Base-by-base conservation (phyloP, 352 stramenopile species). In the Pythium volutum region DNA sequence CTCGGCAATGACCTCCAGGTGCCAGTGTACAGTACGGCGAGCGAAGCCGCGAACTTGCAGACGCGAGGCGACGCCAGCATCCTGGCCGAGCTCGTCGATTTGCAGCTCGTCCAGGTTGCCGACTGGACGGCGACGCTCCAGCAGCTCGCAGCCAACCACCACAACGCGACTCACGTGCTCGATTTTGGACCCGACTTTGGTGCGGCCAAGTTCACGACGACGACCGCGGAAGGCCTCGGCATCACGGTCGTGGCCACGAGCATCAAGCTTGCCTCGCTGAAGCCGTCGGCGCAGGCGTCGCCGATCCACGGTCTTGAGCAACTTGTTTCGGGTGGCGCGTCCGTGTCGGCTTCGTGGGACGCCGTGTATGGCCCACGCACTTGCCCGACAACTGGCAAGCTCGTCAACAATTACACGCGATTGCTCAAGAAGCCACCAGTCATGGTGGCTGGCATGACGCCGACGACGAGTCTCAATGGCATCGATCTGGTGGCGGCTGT, bases 381-480 rank as follows among this genome's bases (percentile, higher is more conserved):
- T 41, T 74, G 59, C 49, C 16, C 47, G 7, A 62, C 23, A 34
- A 71, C 58, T 15, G 81, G 81, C 38, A 76, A 87, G 50, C 65
- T 89, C 23, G 58, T 67, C 45, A 95, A 92, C 65, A 78, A 75
- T 54, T 95, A 81, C 71, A 95, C 86, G 29, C 68, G 69, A 29
- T 69, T 75, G 52, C 64, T 96, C 7, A 91, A 91, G 55, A 87
- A 84, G 53, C 76, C 83, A 22, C 86, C 88, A 33, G 77, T 96
- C 10, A 82, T 95, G 65, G 79, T 95, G 4, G 84, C 71, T 10
- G 86, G 88, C 20, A 95, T 96, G 88, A 93, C 79, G 10, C 86
- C 88, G 2, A 95, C 84, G 4, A 95, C 86, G 31, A 94, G 84
- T 72, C 67, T 90, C 12, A 59, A 86, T 15, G 86, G 86, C 20